phyloP scores from a whole-genome alignment of 1,284 basidiomycete species.

The Tylopilus sp. region DNA sequence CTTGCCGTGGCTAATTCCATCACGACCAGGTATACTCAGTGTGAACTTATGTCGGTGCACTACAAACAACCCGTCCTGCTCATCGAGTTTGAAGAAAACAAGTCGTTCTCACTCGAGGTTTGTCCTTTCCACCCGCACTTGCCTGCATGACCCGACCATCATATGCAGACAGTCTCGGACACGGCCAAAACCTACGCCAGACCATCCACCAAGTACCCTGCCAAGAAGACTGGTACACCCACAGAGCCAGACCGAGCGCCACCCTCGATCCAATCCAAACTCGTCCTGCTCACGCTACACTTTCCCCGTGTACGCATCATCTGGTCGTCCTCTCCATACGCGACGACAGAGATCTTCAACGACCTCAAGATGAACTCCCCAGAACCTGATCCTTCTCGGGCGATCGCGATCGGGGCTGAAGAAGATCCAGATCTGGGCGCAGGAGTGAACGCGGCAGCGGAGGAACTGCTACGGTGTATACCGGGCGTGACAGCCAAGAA shows the following conservation, averaged over 20 bases:
- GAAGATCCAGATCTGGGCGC: conserved; percentile 73
- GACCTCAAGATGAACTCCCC: conserved; percentile 90
- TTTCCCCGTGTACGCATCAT: conserved; percentile 95
- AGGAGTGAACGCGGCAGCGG: conserved; percentile 78
- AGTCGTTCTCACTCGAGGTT: conserved; percentile 92
- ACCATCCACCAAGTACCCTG: conserved; percentile 60
- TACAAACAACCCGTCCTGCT: conserved; percentile 95
- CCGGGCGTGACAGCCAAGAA: conserved; percentile 91
- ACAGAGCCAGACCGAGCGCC: conserved; percentile 54
- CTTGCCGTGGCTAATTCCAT: not conserved
- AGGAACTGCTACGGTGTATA: conserved; percentile 78
- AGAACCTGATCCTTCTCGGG: conserved; percentile 85
- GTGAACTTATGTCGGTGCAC: conserved; percentile 96
- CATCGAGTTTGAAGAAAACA: conserved; percentile 99
- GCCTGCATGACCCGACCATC: conserved; percentile 8
- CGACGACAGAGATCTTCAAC: conserved; percentile 92
- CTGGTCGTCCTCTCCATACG: conserved; percentile 97
- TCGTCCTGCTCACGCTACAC: conserved; percentile 89
- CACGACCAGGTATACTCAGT: conserved; percentile 88
- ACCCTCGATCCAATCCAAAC: conserved; percentile 84
- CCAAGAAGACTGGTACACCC: conserved; percentile 60
- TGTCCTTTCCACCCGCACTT: conserved; percentile 31
- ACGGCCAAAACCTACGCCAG: conserved; percentile 74
- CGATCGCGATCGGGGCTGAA: conserved; percentile 85
- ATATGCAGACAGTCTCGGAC: conserved; percentile 64